Evolutionary conservation across 169 alveolate species (phyloP), one percentile per base, ranked within the genome.

Genomic region (Plasmodium vivax): DNA sequence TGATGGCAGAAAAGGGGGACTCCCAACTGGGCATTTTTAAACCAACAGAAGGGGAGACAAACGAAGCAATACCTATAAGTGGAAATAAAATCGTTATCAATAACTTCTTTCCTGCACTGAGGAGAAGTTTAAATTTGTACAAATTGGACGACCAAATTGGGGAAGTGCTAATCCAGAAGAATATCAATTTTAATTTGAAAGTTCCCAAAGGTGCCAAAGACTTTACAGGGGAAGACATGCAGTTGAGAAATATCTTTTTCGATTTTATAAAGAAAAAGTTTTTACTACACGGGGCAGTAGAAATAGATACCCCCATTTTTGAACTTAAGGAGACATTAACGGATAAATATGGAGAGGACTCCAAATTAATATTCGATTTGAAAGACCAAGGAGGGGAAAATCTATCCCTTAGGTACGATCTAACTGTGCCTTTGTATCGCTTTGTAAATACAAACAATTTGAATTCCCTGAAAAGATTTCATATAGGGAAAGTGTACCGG

Each of bases 351-450:
- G 99, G 99, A 32, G 99, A 99, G 81, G 99, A 99, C 93, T 96
- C 98, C 62, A 98, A 99, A 97, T 97, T 99, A 32, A 99, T 99
- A 58, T 99, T 97, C 93, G 99, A 99, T 82, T 92, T 99, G 75
- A 98, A 98, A 54, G 99, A 99, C 92, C 98, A 98, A 82, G 99
- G 99, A 58, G 99, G 99, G 14, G 99, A 99, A 95, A 98, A 97
- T 82, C 95, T 99, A 34, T 97, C 99, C 14, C 96, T 99, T 77
- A 96, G 99, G 92, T 99, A 99, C 92, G 99, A 99, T 96, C 95
- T 99, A 80, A 99, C 99, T 27, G 99, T 99, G 6, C 99, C 99
- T 9, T 98, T 99, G 79, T 99, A 99, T 19, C 96, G 99, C 34
- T 99, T 96, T 95, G 90, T 98, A 62, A 99, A 99, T 14, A 94